These are phyloP conservation scores for Citrus glauca DNA, from an alignment of 345 rosid species.

Conservation along the genomic window DNA sequence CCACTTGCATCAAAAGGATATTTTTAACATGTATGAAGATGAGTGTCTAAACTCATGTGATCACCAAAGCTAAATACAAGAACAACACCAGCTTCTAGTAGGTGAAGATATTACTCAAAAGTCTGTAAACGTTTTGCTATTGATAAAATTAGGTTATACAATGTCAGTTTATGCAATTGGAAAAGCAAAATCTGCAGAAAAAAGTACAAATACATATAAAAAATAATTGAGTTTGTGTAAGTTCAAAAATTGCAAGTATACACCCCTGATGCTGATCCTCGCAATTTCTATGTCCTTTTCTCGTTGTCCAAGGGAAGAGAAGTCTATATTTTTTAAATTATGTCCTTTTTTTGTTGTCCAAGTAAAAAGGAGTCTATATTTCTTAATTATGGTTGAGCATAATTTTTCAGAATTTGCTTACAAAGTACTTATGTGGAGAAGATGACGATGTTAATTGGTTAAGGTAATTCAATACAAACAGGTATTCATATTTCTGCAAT, in stretches of 20 bases:
- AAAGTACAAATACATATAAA: not conserved
- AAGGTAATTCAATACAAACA: not conserved
- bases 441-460: not conserved
- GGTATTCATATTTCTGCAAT: not conserved
- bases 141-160: not conserved
- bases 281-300: not conserved
- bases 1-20: not conserved
- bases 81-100: not conserved
- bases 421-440: not conserved
- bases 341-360: too few relatives aligned
- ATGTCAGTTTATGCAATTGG: not conserved
- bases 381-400: not conserved
- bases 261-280: not conserved
- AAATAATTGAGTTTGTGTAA: not conserved
- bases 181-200: not conserved
- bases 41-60: not conserved
- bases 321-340: too few relatives aligned
- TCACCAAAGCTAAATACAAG: not conserved
- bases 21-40: not conserved
- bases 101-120: not conserved
- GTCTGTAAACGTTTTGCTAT: not conserved
- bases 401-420: not conserved
- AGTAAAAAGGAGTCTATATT: not conserved
- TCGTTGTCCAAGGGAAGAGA: not conserved
- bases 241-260: not conserved